Evolutionary conservation across 2,329 filamentous ascomycete genomes (phyloP), one percentile per base, ranked within the genome.

Genomic region (Xenoacremonium recifei): DNA sequence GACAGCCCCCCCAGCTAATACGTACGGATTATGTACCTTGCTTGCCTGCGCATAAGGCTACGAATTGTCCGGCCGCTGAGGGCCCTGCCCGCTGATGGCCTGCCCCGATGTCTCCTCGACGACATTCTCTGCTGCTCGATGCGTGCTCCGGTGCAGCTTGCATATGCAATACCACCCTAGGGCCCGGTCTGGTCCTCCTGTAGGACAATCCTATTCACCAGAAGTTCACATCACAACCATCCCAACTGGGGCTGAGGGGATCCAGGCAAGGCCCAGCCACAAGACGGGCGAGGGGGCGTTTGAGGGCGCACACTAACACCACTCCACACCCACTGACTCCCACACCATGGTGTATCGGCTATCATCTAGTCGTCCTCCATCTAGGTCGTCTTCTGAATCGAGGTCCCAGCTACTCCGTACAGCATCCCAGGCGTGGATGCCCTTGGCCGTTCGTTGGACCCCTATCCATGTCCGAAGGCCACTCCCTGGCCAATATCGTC

Each of bases 101-200:
- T n/a, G n/a, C n/a, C n/a, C n/a, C n/a, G n/a, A n/a, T n/a, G n/a
- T n/a, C n/a, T n/a, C n/a, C n/a, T n/a, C n/a, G n/a, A n/a, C n/a
- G n/a, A n/a, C n/a, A n/a, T 15, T 20, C 32, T 17, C 42, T 48
- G 39, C 44, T 41, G 52, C 43, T 43, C 23, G 46, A 55, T 58
- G 49, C 46, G 48, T 47, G 48, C 54, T 48, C 46, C 50, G 51
- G 49, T 49, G 36, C 38, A 49, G 40, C 39, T n/a, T 38, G 48
- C 53, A 58, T 51, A 58, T 58, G 55, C 55, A 51, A 58, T 58
- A 37, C 34, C 35, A 58, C 55, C 51, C 40, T 43, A 51, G 45
- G 38, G 37, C 44, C 48, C 32, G 49, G 53, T 50, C 49, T 58
- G 36, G 53, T 50, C 51, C 43, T 55, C 44, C 49, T 20, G 51